Percentiles rank a stretch among this genome's conserved stretches.
Evolutionary conservation across 768 basidiomycete genomes (phyloP).

Genomic region (Lyophyllum semitale): DNA sequence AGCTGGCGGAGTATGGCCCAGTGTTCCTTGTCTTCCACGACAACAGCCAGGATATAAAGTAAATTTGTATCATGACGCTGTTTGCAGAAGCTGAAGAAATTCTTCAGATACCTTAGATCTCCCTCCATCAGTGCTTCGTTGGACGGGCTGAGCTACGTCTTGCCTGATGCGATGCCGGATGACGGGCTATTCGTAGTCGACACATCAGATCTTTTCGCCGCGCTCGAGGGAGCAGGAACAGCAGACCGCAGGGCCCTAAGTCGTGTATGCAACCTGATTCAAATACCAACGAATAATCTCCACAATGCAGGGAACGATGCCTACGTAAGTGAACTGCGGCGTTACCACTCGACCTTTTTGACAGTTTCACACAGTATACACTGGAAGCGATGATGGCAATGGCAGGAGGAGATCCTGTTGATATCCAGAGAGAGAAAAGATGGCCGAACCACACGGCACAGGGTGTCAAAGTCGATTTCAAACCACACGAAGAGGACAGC

Average conservation of each 20-base stretch:
- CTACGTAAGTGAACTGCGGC: constrained; percentile 50
- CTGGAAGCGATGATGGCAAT: constrained; percentile 65
- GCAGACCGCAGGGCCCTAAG: constrained; percentile 57
- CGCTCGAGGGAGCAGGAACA: constrained; percentile 62
- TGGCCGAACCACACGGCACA: constrained; percentile 68
- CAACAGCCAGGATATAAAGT: constrained; percentile 77
- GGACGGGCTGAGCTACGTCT: constrained; percentile 48
- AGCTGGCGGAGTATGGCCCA: constrained; percentile 48
- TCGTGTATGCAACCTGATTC: constrained; percentile 63
- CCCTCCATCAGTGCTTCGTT: constrained; percentile 53
- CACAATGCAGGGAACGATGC: constrained; percentile 93
- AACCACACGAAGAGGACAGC: constrained; percentile 59
- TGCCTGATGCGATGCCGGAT: constrained; percentile 58
- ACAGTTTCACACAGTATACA: constrained; percentile 55
- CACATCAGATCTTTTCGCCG: constrained; percentile 74
- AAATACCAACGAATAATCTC: constrained; percentile 52
- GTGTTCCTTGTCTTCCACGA: constrained; percentile 85
- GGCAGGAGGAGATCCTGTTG: constrained; percentile 73
- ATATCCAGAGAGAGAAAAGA: constrained; percentile 74
- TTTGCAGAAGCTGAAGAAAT: background rate
- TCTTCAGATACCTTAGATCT: constrained; percentile 53
- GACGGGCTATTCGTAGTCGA: constrained; percentile 68
- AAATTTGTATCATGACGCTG: constrained; percentile 7
- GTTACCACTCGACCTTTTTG: background rate
- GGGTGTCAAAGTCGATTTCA: constrained; percentile 56